Base-by-base conservation (phyloP, 2,329 filamentous ascomycete genomes). In the Chalaropsis thielavioides region DNA sequence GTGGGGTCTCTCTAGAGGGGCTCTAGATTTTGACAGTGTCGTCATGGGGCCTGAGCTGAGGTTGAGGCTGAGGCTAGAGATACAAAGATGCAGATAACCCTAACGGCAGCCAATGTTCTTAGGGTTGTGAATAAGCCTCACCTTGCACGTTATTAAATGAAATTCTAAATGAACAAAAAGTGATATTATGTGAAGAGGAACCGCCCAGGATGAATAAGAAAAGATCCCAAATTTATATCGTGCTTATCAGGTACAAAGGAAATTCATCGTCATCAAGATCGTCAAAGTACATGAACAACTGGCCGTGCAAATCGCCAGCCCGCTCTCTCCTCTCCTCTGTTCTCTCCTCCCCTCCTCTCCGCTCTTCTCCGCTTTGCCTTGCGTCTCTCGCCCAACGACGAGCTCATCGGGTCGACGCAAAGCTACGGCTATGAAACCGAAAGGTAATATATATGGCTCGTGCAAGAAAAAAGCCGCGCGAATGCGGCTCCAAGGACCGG, bases 1-100 rank as follows among this genome's bases (percentile, higher is more conserved):
- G 64, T 65, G 58, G 64, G 59, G 44, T 56, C 44, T 56, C 44
- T 31, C 27, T 17, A 19, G 62, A 64, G 62, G 41, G 62, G 62
- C 51, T 56, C 35, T 22, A 59, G 62, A 64, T 58, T 59, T 59
- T 64, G 51, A 27, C 19, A 56, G 24, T 35, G 27, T 49, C 27
- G 22, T 51, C n/a, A 35, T 41, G 56, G 38, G 31, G 15, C 35
- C 40, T 2, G 7, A 5, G 13, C 24, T 13, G 17, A 49, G n/a
- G n/a, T n/a, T 59, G 15, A 11, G 15, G 13, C 24, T 13, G 17
- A 49, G 15, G 13, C 24, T 13, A 8, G 35, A 35, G 24, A 38
- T n/a, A 58, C 4, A 5, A 17, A 31, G 61, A n/a, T 60, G 22
- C 35, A 1, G 15, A 38, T 49, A 62, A 49, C 43, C 61, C 51